Evolutionary conservation across 495 filamentous ascomycete species (phyloP), one percentile per base, ranked within the genome.

Genomic region (Niebla homalea): DNA sequence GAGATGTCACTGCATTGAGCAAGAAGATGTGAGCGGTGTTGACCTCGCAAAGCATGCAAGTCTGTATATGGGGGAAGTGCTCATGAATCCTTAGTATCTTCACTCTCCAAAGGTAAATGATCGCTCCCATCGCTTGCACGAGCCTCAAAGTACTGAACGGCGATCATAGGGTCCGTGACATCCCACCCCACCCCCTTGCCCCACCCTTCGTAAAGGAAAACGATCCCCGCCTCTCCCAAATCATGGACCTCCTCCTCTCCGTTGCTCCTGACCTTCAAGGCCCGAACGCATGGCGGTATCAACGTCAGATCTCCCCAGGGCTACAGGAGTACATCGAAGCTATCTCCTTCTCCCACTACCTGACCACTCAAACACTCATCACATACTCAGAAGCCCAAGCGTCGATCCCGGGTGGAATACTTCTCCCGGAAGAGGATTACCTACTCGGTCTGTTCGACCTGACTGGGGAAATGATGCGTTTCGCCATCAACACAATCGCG

Each of bases 281-380:
- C 32, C 74, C 86, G 58, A 92, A 94, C 57, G 69, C 79, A n/a
- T 82, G 83, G 66, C 83, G 90, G 42, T 98, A 97, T 67, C 74
- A 76, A 43, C 70, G 75, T 11, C 80, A 92, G 18, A 79, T 97
- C 44, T 80, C 79, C 14, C 58, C 73, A 37, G 89, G 86, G 12
- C 75, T 92, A 20, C 93, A 98, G 62, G 92, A 98, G 65, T 89
- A 83, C 59, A 85, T 94, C 56, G 92, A 98, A 67, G 85, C 89
- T 1, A 66, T 88, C 36, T 75, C 77, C 4, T 94, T 97, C 67
- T 75, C 82, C 49, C 84, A 96, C 67, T 98, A 97, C 66, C 76
- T 98, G 11, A 69, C 75, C 37, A 78, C 74, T 1, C 87, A 94
- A 57, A 79, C 64, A 0, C 70, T 98, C 18, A 78, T 97, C 46